Conservation (phyloP, 345 rosid genomes). For the Eucalyptus polybractea region DNA sequence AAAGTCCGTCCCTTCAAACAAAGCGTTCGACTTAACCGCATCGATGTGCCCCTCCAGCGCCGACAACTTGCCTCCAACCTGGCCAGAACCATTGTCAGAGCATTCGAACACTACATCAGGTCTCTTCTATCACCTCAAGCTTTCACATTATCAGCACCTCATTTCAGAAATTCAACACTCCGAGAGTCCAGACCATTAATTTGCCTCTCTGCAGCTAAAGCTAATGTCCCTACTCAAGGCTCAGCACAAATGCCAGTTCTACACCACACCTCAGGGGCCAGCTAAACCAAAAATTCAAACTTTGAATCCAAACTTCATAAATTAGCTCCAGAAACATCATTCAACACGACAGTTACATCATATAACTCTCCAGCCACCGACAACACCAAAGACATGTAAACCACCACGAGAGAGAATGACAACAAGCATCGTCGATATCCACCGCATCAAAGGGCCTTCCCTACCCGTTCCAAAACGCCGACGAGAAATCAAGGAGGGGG, state of each 20-base stretch:
- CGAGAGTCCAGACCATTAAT: neutral
- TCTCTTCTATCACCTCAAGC: neutral
- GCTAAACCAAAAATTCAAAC: neutral
- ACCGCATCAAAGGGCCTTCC: neutral
- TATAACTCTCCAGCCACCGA: neutral
- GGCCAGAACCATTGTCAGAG: neutral
- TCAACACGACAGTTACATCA: neutral
- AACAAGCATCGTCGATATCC: neutral
- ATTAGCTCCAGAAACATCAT: neutral
- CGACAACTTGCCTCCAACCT: slow-evolving; percentile 72
- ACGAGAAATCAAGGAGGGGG: neutral
- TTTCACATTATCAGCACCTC: neutral
- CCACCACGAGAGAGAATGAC: neutral
- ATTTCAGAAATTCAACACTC: neutral
- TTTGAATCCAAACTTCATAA: neutral
- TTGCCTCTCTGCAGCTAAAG: neutral
- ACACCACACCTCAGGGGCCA: neutral
- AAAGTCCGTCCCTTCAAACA: slow-evolving; percentile 84
- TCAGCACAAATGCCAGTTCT: neutral
- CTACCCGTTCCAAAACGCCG: neutral
- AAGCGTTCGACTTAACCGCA: slow-evolving; percentile 26
- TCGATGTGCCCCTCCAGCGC: slow-evolving; percentile 59
- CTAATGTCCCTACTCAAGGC: neutral
- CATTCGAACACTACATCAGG: neutral
- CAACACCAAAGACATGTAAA: neutral